Base-by-base conservation (phyloP, 2,329 filamentous ascomycete species). In the Chalaropsis ovoidea region DNA sequence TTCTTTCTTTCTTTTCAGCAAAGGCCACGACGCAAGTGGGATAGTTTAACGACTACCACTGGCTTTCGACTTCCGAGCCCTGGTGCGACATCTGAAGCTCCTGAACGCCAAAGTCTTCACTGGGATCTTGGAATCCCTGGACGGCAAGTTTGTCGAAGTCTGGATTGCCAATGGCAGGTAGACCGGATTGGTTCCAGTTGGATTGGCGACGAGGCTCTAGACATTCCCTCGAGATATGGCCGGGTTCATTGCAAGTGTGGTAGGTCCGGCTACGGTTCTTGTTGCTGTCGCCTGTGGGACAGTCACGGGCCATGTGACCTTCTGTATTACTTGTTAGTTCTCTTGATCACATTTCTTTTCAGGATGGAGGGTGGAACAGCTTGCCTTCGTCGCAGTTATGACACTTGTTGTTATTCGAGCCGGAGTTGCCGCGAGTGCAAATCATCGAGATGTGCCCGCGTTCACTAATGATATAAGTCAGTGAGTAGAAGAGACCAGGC, bases 221-320 rank as follows among this genome's bases (percentile, higher is more conserved):
- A 84, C 87, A 90, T 69, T 90, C 86, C 63, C 87, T 84, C 63
- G 86, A 75, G 67, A 86, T 85, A 70, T 90, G 87, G 10, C 86
- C 86, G 31, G 78, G 75, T 47, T 80, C 78, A 3, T 80, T 76
- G 69, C 87, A 90, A 75, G 89, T 86, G 75, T 77, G 81, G 72
- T 87, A 90, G 60, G 77, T 78, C 61, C 88, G 80, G 22, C 76
- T 75, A 45, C 78, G 70, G 15, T 74, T 4, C 3, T 8, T 39
- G 31, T 39, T n/a, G 3, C 17, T 24, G 11, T 52, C 24, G 3
- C 22, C n/a, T 24, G 22, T 52, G 11, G 22, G 47, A 24, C 47
- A 52, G 27, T 52, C 22, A 15, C 47, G 47, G 11, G 47, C 47
- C 10, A 52, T 52, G 47, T 52, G 47, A 8, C 47, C 47, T 52